Conservation (phyloP, 805 yeast genomes). For the Hanseniaspora nectarophila region DNA sequence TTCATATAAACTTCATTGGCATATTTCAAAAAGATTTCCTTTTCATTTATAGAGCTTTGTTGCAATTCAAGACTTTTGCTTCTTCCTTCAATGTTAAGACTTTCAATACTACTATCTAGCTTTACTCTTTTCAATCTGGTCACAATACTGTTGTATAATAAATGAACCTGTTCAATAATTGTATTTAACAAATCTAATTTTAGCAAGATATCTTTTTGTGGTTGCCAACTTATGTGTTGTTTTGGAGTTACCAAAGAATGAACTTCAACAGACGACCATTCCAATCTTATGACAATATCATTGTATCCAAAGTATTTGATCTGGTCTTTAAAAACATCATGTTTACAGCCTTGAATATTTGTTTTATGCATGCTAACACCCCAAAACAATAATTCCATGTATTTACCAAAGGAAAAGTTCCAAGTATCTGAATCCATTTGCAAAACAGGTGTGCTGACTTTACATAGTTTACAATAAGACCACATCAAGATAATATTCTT, state of each 20-base stretch:
- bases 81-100: constrained; percentile 60
- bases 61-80: constrained; percentile 48
- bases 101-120: constrained; percentile 48
- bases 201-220: constrained; percentile 53
- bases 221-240: constrained; percentile 56
- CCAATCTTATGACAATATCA: constrained; percentile 66
- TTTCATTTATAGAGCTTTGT: constrained; percentile 40
- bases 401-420: constrained; percentile 88
- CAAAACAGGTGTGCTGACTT: constrained; percentile 58
- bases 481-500: constrained; percentile 71
- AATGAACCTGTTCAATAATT: constrained; percentile 41
- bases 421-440: constrained; percentile 80
- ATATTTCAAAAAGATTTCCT: constrained; percentile 32
- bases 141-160: constrained; percentile 61
- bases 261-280: constrained; percentile 61
- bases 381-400: constrained; percentile 77
- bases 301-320: constrained; percentile 73
- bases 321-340: constrained; percentile 72
- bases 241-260: constrained; percentile 71
- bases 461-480: constrained; percentile 80
- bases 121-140: constrained; percentile 67
- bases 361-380: constrained; percentile 42
- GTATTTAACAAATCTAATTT: constrained; percentile 51
- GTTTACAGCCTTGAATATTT: constrained; percentile 57
- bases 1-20: constrained; percentile 43